Percentiles rank a stretch among this genome's conserved stretches.
Conservation (phyloP, 345 rosid genomes). For the Bruguiera sexangula region DNA sequence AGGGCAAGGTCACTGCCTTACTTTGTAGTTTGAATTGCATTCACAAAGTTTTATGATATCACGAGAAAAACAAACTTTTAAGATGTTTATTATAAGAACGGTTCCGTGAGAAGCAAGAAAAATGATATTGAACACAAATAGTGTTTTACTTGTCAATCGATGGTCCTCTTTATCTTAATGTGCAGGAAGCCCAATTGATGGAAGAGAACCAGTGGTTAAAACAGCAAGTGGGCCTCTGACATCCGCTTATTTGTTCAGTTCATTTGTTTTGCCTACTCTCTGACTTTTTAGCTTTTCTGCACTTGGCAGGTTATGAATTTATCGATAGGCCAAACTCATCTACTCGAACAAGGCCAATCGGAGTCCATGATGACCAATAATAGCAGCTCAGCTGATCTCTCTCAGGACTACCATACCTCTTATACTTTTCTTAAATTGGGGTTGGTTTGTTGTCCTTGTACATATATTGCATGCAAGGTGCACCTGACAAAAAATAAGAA, state of each 20-base stretch:
- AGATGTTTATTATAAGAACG: too few species aligned
- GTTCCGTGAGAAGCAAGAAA: too few species aligned
- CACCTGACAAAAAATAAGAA: too few species aligned
- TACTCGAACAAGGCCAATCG: slow-evolving; percentile 12
- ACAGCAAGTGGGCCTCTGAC: slow-evolving; percentile 17
- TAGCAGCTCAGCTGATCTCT: slow-evolving; percentile 19
- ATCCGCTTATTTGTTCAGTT: background rate
- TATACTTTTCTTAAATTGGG: slow-evolving; percentile 34
- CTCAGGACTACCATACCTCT: slow-evolving; percentile 11
- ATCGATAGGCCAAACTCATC: background rate
- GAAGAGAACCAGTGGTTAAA: slow-evolving; percentile 34
- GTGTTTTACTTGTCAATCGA: background rate
- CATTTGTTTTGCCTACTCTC: background rate
- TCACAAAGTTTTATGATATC: background rate
- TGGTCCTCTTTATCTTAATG: background rate
- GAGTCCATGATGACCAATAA: slow-evolving; percentile 16
- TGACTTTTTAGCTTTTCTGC: background rate
- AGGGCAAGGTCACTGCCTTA: slow-evolving; percentile 23
- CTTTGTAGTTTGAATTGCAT: background rate
- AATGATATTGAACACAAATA: background rate
- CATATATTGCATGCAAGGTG: too few species aligned
- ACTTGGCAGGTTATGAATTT: slow-evolving; percentile 12
- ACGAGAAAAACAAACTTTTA: too few species aligned
- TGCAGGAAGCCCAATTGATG: slow-evolving; percentile 28
- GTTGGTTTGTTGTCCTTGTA: slow-evolving; percentile 9